Evolutionary conservation across 202 grass and related monocot species (phyloP).

Genomic region (Zizania palustris): DNA sequence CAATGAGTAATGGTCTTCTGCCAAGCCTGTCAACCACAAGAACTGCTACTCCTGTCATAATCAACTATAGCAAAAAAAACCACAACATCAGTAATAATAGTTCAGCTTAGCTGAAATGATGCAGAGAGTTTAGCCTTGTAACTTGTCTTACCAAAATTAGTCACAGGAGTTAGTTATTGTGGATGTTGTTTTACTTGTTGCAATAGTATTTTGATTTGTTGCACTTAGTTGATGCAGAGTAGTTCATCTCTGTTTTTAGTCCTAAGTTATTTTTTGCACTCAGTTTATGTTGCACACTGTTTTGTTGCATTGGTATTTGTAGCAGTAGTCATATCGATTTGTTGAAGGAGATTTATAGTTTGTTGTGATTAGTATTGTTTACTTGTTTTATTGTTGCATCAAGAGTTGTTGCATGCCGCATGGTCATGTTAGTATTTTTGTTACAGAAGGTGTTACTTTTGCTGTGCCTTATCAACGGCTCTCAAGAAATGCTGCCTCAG

Average conservation of each 20-base stretch:
- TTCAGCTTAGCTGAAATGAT: not conserved
- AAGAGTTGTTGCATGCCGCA: not conserved
- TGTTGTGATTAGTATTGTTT: not conserved
- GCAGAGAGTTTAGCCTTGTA: not conserved
- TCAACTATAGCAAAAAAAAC: slow-evolving; percentile 62
- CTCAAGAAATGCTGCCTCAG: no score
- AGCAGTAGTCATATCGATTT: not conserved
- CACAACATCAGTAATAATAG: slow-evolving; percentile 33
- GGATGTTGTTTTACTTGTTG: not conserved
- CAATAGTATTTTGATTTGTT: not conserved
- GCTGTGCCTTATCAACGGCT: not conserved
- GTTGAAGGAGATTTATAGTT: not conserved
- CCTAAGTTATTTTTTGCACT: not conserved
- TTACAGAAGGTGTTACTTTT: not conserved
- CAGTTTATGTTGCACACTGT: not conserved
- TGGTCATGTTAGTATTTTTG: not conserved
- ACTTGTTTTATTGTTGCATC: not conserved
- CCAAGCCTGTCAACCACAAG: slow-evolving; percentile 86
- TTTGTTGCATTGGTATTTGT: not conserved
- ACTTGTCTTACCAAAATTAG: not conserved
- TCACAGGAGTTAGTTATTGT: not conserved
- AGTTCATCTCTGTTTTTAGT: not conserved
- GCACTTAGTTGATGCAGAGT: not conserved
- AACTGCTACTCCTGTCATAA: slow-evolving; percentile 92
- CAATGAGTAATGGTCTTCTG: slow-evolving; percentile 91